Conservation (phyloP, 164 flowering plant genomes). For the Taxillus chinensis region DNA sequence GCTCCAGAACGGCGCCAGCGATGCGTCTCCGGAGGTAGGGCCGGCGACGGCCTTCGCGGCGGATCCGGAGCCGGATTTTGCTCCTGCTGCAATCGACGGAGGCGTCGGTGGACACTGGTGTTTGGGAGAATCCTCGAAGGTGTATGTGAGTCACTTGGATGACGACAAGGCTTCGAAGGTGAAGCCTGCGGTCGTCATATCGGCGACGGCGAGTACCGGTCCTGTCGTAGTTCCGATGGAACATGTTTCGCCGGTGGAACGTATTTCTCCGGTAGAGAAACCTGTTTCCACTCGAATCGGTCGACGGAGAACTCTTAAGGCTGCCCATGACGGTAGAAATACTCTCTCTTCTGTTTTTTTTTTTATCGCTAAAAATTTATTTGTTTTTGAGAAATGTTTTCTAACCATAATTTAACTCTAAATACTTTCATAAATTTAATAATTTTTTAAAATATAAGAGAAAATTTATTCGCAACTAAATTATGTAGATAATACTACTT, state of each 20-base stretch:
- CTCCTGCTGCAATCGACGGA: too few species aligned
- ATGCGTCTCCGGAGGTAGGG: background rate
- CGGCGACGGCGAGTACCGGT: conserved; percentile 9
- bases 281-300: conserved; percentile 31
- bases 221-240: conserved; percentile 13
- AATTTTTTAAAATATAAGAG: background rate
- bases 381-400: background rate
- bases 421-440: background rate
- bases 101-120: too few species aligned
- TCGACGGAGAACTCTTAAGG: conserved; percentile 30
- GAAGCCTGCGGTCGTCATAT: too few species aligned
- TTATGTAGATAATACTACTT: too few species aligned
- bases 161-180: background rate
- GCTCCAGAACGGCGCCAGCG: conserved; percentile 7
- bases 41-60: too few species aligned
- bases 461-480: too few species aligned
- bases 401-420: background rate
- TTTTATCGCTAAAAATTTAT: background rate
- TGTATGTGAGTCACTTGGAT: too few species aligned
- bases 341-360: background rate
- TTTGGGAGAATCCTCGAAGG: too few species aligned
- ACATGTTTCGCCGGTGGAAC: background rate
- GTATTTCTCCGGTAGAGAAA: conserved; percentile 12
- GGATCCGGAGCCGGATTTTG: too few species aligned
- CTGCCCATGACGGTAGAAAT: conserved; percentile 36